A percentile compares a stretch with the other conserved stretches of the same genome.
Evolutionary conservation across 768 basidiomycete genomes (phyloP).

Genomic region (Mycena leptocephala): DNA sequence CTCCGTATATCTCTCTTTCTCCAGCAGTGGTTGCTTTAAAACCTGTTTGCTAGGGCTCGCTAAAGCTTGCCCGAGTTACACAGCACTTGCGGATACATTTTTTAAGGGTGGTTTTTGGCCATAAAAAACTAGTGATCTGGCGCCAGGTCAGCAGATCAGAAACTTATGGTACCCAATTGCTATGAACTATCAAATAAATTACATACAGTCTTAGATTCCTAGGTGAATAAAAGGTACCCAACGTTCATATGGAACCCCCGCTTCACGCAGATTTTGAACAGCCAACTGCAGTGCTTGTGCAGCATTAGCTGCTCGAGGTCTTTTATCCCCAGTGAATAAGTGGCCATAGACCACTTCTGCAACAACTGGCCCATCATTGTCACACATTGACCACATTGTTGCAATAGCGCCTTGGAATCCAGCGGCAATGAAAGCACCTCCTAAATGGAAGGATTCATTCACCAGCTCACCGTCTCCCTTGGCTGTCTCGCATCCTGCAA

Average conservation of each 20-base stretch:
- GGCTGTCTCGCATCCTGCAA: background rate
- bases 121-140: no score
- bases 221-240: no score
- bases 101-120: no score
- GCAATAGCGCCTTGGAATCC: background rate
- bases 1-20: no score
- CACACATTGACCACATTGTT: background rate
- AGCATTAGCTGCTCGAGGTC: background rate
- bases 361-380: background rate
- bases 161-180: no score
- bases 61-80: no score
- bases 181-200: background rate
- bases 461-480: background rate
- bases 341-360: background rate
- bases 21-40: no score
- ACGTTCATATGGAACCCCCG: background rate
- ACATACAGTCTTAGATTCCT: background rate
- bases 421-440: no score
- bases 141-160: no score
- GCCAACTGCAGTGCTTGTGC: slow-evolving; percentile 1
- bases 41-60: no score
- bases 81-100: no score
- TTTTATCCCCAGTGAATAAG: background rate
- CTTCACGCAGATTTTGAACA: background rate
- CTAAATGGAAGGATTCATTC: background rate